Conservation (phyloP, 805 yeast species). For the Nakazawaea populi region DNA sequence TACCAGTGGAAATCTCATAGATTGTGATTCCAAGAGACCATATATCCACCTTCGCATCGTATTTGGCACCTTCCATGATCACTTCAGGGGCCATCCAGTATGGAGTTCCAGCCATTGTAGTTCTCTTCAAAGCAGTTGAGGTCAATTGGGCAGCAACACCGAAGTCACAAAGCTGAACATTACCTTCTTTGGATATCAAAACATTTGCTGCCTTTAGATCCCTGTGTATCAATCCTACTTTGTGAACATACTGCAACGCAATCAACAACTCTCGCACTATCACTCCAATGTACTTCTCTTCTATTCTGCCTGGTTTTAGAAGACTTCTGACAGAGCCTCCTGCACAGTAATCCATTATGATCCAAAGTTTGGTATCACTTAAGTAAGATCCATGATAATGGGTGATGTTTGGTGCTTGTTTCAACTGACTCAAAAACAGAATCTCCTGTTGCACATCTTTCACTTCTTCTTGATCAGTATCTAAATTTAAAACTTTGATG, state of each 20-base stretch:
- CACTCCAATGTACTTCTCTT: constrained; percentile 79
- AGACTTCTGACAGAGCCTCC: constrained; percentile 92
- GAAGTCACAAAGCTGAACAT: constrained; percentile 89
- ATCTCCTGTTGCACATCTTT: constrained; percentile 92
- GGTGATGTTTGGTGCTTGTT: constrained; percentile 85
- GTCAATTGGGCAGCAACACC: constrained; percentile 96
- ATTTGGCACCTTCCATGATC: constrained; percentile 81
- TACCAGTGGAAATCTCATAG: constrained; percentile 93
- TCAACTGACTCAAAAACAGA: constrained; percentile 75
- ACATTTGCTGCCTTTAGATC: constrained; percentile 97
- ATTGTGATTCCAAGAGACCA: constrained; percentile 97
- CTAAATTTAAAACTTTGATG: constrained; percentile 86
- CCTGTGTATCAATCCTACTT: constrained; percentile 88
- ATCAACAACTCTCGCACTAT: constrained; percentile 74
- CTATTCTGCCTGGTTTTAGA: constrained; percentile 79
- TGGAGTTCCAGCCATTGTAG: constrained; percentile 94
- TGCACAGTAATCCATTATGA: constrained; percentile 94
- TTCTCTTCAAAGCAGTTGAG: constrained; percentile 67
- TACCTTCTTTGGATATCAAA: constrained; percentile 81
- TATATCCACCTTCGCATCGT: constrained; percentile 89
- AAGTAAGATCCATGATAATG: constrained; percentile 87
- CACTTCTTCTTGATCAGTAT: constrained; percentile 91
- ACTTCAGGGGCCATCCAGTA: constrained; percentile 99
- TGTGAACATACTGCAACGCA: constrained; percentile 79
- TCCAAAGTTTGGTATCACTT: constrained; percentile 91